Conservation (phyloP, 345 rosid genomes). For the Salix purpurea region DNA sequence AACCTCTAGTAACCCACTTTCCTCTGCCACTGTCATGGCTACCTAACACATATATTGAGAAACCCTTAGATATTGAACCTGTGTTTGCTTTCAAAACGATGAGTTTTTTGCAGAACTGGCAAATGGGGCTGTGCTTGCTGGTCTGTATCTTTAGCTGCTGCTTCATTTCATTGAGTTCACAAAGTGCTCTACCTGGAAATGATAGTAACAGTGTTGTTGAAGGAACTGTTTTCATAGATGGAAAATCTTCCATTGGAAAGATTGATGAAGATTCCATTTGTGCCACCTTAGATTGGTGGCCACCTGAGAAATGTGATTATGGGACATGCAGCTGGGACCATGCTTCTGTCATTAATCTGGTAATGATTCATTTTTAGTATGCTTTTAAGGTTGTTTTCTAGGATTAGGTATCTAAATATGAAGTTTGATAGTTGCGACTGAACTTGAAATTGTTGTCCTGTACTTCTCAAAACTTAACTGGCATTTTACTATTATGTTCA, state of each 20-base stretch:
- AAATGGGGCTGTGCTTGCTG: conserved; percentile 31
- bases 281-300: conserved; percentile 99
- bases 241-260: conserved; percentile 52
- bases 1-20: not conserved
- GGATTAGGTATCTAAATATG: not conserved
- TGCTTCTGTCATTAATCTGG: conserved; percentile 92
- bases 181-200: conserved; percentile 18
- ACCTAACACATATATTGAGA: not conserved
- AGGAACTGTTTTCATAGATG: conserved; percentile 56
- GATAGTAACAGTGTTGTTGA: conserved; percentile 1
- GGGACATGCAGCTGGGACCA: conserved; percentile 84
- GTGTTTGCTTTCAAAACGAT: conserved; percentile 18
- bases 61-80: conserved; percentile 19
- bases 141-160: conserved; percentile 18
- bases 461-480: not conserved
- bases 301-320: conserved; percentile 95
- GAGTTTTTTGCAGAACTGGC: conserved; percentile 30
- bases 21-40: conserved; percentile 11
- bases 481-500: not conserved
- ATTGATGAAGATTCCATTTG: conserved; percentile 83
- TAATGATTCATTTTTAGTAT: conserved; percentile 15
- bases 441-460: not conserved
- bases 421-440: not conserved
- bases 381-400: not conserved
- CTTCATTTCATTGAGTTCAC: conserved; percentile 22